Percentiles rank a stretch among this genome's conserved stretches.
Evolutionary conservation across 2,329 filamentous ascomycete species (phyloP).

Genomic region (Paracoccidioides brasiliensis): DNA sequence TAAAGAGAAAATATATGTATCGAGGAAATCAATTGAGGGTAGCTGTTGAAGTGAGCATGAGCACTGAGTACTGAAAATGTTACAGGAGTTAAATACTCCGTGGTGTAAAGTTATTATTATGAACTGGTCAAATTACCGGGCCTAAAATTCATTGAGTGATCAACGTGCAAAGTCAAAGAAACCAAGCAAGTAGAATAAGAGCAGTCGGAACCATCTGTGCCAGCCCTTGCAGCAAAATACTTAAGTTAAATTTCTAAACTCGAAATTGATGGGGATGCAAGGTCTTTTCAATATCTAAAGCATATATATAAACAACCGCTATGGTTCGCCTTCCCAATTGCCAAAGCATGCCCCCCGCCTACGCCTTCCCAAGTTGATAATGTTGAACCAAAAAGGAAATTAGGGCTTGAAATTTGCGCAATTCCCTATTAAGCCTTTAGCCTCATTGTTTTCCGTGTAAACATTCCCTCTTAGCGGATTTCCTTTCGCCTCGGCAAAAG

Average conservation of each 20-base stretch:
- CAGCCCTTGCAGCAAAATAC: neutral
- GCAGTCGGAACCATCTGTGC: slow-evolving; percentile 1
- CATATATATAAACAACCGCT: neutral
- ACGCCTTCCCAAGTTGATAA: neutral
- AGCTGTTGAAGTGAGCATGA: too few relatives aligned
- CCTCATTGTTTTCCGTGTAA: slow-evolving; percentile 3
- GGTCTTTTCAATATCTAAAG: neutral
- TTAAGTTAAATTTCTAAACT: neutral
- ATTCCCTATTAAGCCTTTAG: slow-evolving; percentile 7
- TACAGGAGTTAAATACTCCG: too few relatives aligned
- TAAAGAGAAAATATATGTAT: neutral
- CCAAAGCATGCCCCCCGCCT: neutral
- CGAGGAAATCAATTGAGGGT: neutral
- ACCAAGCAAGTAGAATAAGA: neutral
- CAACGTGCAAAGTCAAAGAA: neutral
- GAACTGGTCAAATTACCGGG: too few relatives aligned
- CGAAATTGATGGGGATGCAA: neutral
- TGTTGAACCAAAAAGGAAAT: neutral
- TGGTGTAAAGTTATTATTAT: too few relatives aligned
- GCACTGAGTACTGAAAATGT: too few relatives aligned
- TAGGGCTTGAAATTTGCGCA: slow-evolving; percentile 13
- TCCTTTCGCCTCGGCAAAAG: slow-evolving; percentile 10
- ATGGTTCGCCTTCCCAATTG: neutral
- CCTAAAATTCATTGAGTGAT: neutral
- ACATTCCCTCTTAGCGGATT: slow-evolving; percentile 2